These are phyloP conservation scores for Corchorus capsularis DNA, from an alignment of 345 rosid genomes.

Conservation along the genomic window DNA sequence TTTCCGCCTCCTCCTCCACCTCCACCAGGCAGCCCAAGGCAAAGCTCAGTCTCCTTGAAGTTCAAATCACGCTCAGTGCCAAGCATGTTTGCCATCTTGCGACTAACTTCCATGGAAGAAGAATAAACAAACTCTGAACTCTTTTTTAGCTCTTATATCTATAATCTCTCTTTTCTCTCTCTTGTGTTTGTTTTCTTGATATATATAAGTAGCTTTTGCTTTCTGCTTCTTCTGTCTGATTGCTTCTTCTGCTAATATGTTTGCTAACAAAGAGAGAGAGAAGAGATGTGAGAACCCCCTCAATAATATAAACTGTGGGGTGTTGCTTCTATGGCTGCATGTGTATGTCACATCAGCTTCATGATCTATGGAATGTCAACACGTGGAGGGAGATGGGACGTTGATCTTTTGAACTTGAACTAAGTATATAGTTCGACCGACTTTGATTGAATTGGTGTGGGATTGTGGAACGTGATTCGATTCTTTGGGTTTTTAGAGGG, in stretches of 20 bases:
- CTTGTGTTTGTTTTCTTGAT: neutral
- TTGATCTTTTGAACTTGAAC: conserved; percentile 33
- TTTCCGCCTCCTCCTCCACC: conserved; percentile 32
- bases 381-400: conserved; percentile 37
- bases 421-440: neutral
- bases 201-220: neutral
- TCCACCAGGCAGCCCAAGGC: conserved; percentile 67
- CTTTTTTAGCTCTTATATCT: neutral
- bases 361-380: conserved; percentile 21
- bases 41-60: conserved; percentile 68
- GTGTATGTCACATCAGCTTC: conserved; percentile 38
- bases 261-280: conserved; percentile 21
- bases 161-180: neutral
- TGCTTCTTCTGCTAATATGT: conserved; percentile 19
- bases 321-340: conserved; percentile 33
- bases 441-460: conserved; percentile 6
- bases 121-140: neutral
- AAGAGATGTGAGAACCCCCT: conserved; percentile 2
- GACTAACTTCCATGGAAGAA: conserved; percentile 21
- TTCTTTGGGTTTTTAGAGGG: neutral
- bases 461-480: conserved; percentile 16
- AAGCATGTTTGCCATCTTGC: conserved; percentile 38
- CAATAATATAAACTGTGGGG: conserved; percentile 45
- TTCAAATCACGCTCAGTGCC: conserved; percentile 36
- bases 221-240: neutral